Percentiles rank a stretch among this genome's conserved stretches.
Evolutionary conservation across 2,329 filamentous ascomycete genomes (phyloP).

Genomic region (Botrytis pseudocinerea): DNA sequence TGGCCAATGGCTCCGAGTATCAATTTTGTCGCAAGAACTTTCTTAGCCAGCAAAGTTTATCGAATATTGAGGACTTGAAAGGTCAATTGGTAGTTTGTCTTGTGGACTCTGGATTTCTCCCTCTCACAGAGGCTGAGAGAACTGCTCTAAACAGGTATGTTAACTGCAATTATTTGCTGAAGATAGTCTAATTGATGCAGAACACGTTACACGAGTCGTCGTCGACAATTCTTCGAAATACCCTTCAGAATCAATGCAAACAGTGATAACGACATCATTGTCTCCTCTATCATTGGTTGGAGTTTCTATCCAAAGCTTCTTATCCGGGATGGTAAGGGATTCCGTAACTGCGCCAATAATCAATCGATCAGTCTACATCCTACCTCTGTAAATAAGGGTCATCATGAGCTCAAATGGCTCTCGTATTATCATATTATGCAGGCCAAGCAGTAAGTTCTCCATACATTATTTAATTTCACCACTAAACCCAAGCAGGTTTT

Average conservation of each 20-base stretch:
- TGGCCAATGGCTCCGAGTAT: constrained; percentile 70
- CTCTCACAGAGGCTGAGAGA: constrained; percentile 72
- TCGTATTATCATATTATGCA: constrained; percentile 99
- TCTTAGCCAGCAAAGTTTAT: constrained; percentile 81
- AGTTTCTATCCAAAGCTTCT: constrained; percentile 95
- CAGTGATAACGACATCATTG: constrained; percentile 76
- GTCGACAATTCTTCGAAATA: constrained; percentile 74
- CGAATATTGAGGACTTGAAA: constrained; percentile 94
- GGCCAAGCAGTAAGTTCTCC: constrained; percentile 65
- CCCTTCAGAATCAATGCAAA: constrained; percentile 73
- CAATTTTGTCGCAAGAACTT: constrained; percentile 96
- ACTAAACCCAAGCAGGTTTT: constrained; percentile 54
- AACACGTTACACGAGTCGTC: constrained; percentile 64
- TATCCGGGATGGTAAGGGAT: constrained; percentile 78
- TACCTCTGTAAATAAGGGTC: constrained; percentile 81
- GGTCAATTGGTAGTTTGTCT: constrained; percentile 84
- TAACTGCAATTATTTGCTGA: constrained; percentile 40
- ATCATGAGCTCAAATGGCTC: constrained; percentile 71
- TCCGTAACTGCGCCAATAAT: constrained; percentile 91
- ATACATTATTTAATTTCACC: not conserved
- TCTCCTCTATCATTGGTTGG: constrained; percentile 83
- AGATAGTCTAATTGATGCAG: constrained; percentile 35
- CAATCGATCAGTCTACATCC: constrained; percentile 86
- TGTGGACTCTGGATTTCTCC: constrained; percentile 80
- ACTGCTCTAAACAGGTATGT: constrained; percentile 59